These are phyloP conservation scores for Rugosomyces carneus DNA, from an alignment of 1,284 basidiomycete species.

Conservation along the genomic window DNA sequence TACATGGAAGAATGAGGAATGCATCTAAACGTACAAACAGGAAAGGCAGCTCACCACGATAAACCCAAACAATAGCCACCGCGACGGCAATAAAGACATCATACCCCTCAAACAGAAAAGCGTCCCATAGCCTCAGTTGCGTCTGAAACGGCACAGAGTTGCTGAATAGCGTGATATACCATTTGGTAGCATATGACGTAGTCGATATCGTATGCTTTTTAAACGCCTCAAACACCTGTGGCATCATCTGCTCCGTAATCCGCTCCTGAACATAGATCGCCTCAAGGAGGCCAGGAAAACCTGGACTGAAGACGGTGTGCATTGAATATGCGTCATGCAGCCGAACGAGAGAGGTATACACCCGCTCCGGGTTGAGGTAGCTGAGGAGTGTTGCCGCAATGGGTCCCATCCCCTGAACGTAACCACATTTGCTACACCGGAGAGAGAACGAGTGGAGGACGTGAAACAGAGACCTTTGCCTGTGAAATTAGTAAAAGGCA, in stretches of 20 bases:
- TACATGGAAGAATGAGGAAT: conserved; percentile 22
- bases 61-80: conserved; percentile 86
- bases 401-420: conserved; percentile 99
- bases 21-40: conserved; percentile 7
- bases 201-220: conserved; percentile 86
- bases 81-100: conserved; percentile 86
- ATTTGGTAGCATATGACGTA: conserved; percentile 95
- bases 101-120: conserved; percentile 83
- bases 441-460: conserved; percentile 92
- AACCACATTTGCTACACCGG: conserved; percentile 83
- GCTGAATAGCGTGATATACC: conserved; percentile 97
- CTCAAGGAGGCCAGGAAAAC: conserved; percentile 94
- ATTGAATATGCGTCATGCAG: conserved; percentile 87
- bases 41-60: conserved; percentile 52
- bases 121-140: conserved; percentile 94
- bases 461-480: conserved; percentile 91
- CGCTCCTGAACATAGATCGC: conserved; percentile 92
- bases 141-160: conserved; percentile 96
- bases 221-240: conserved; percentile 81
- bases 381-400: conserved; percentile 93
- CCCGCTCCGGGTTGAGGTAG: conserved; percentile 87
- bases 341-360: conserved; percentile 78
- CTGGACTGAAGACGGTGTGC: conserved; percentile 87
- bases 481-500: conserved; percentile 23
- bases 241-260: conserved; percentile 80